phyloP scores from a whole-genome alignment of 2,329 filamentous ascomycete genomes.

The Aphanocladium album region DNA sequence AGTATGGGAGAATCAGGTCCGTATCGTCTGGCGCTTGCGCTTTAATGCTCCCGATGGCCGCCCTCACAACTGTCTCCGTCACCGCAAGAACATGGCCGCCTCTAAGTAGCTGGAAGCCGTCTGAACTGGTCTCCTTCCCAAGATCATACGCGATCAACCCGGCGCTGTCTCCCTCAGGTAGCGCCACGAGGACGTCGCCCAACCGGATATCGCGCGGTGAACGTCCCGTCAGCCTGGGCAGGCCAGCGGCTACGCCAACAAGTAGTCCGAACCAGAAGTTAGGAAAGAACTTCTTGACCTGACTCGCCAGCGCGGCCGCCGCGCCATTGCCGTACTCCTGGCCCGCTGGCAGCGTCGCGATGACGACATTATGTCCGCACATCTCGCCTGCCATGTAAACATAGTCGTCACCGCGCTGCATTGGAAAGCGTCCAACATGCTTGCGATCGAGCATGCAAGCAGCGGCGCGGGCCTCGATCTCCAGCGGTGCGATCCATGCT shows the following conservation, averaged over 20 bases:
- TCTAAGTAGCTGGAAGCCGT: slow-evolving; percentile 21
- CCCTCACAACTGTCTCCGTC: slow-evolving; percentile 24
- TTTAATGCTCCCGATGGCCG: slow-evolving; percentile 25
- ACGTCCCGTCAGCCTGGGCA: slow-evolving; percentile 23
- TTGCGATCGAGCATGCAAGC: slow-evolving; percentile 25
- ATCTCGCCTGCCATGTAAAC: slow-evolving; percentile 30
- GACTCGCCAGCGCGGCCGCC: slow-evolving; percentile 28
- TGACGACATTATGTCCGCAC: slow-evolving; percentile 31
- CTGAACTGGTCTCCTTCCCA: slow-evolving; percentile 21
- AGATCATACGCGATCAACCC: slow-evolving; percentile 28
- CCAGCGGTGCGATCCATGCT: slow-evolving; percentile 29
- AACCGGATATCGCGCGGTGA: slow-evolving; percentile 31
- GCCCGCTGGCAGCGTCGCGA: slow-evolving; percentile 30
- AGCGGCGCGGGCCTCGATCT: slow-evolving; percentile 30
- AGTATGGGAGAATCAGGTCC: slow-evolving; percentile 18
- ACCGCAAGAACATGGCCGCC: slow-evolving; percentile 19
- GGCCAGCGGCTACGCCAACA: slow-evolving; percentile 33
- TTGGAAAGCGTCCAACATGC: slow-evolving; percentile 25
- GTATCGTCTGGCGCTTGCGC: slow-evolving; percentile 16
- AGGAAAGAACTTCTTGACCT: slow-evolving; percentile 30
- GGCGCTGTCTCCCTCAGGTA: slow-evolving; percentile 20
- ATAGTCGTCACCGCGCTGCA: slow-evolving; percentile 28
- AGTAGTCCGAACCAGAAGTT: slow-evolving; percentile 35
- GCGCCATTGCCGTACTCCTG: slow-evolving; percentile 31
- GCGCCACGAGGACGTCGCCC: slow-evolving; percentile 31